These are phyloP conservation scores for Trypanosoma congolense DNA, from an alignment of 208 protist genomes.

Conservation along the genomic window DNA sequence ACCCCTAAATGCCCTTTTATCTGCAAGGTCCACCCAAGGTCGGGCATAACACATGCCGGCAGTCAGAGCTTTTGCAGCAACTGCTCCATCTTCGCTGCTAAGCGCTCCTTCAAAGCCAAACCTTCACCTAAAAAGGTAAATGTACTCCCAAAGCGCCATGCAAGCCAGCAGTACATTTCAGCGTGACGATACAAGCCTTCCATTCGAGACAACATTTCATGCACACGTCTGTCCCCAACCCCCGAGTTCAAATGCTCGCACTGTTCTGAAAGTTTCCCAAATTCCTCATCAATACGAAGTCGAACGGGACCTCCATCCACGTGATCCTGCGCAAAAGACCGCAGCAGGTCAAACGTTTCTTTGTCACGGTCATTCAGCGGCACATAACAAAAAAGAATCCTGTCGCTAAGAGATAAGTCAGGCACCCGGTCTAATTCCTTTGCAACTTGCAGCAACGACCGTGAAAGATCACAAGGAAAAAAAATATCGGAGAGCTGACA, in stretches of 20 bases:
- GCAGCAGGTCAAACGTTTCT: constrained; percentile 39
- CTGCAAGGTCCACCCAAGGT: no score
- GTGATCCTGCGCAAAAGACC: constrained; percentile 50
- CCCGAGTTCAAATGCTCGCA: constrained; percentile 1
- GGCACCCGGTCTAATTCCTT: constrained; percentile 44
- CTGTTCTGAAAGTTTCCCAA: constrained; percentile 14
- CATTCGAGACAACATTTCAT: constrained; percentile 17
- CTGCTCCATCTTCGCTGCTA: constrained; percentile 29
- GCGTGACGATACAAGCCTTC: constrained; percentile 56
- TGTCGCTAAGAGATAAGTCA: constrained; percentile 45
- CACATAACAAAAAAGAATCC: constrained; percentile 76
- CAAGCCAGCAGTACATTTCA: constrained; percentile 85
- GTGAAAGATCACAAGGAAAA: constrained; percentile 70
- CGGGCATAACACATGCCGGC: not conserved
- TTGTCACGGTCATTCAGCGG: constrained; percentile 53
- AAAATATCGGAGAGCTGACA: constrained; percentile 38
- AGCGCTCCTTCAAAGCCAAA: constrained; percentile 31
- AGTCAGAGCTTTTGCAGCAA: constrained; percentile 13
- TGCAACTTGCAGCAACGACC: constrained; percentile 58
- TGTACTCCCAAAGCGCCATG: constrained; percentile 75
- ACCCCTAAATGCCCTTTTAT: no score
- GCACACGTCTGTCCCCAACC: not conserved
- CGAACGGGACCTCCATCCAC: constrained; percentile 27
- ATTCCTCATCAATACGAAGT: constrained; percentile 40
- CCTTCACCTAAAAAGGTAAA: constrained; percentile 55